Evolutionary conservation across 257 asterid genomes (phyloP).

Genomic region (Pogostemon cablin): DNA sequence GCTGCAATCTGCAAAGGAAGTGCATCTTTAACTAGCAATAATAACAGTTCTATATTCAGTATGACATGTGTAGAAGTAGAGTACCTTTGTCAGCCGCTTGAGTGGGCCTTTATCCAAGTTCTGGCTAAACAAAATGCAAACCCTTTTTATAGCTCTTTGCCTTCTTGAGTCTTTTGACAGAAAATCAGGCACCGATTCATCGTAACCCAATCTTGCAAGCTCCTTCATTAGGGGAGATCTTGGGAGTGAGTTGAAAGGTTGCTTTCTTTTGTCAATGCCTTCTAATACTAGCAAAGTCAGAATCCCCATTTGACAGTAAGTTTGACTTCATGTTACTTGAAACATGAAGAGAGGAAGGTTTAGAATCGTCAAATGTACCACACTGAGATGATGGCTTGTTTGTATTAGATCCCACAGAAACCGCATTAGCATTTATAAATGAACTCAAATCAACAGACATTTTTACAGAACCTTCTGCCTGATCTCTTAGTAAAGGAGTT

Average conservation of each 20-base stretch:
- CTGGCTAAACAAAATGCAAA: slow-evolving; percentile 73
- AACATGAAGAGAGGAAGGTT: slow-evolving; percentile 29
- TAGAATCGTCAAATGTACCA: slow-evolving; percentile 32
- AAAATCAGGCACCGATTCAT: slow-evolving; percentile 55
- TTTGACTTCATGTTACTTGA: slow-evolving; percentile 34
- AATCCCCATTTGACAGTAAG: slow-evolving; percentile 31
- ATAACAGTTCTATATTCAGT: slow-evolving; percentile 3
- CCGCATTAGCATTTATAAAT: slow-evolving; percentile 29
- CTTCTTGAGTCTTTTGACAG: slow-evolving; percentile 62
- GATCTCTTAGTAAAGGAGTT: slow-evolving; percentile 36
- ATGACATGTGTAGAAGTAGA: slow-evolving; percentile 6
- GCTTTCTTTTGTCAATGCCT: slow-evolving; percentile 38
- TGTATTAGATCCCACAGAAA: slow-evolving; percentile 33
- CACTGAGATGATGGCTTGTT: slow-evolving; percentile 36
- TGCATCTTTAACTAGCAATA: slow-evolving; percentile 10
- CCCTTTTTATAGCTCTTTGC: slow-evolving; percentile 41
- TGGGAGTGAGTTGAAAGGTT: slow-evolving; percentile 32
- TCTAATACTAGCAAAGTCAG: slow-evolving; percentile 35
- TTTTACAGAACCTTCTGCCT: slow-evolving; percentile 30
- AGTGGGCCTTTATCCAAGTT: slow-evolving; percentile 54
- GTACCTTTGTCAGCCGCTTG: slow-evolving; percentile 67
- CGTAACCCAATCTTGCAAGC: slow-evolving; percentile 64
- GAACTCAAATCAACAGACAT: slow-evolving; percentile 32
- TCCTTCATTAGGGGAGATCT: slow-evolving; percentile 66
- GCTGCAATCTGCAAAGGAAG: slow-evolving; percentile 52